Percentiles rank a stretch among this genome's conserved stretches.
These are phyloP conservation scores for Diutina siamensis DNA, from an alignment of 1,139 yeast species.

Conservation along the genomic window DNA sequence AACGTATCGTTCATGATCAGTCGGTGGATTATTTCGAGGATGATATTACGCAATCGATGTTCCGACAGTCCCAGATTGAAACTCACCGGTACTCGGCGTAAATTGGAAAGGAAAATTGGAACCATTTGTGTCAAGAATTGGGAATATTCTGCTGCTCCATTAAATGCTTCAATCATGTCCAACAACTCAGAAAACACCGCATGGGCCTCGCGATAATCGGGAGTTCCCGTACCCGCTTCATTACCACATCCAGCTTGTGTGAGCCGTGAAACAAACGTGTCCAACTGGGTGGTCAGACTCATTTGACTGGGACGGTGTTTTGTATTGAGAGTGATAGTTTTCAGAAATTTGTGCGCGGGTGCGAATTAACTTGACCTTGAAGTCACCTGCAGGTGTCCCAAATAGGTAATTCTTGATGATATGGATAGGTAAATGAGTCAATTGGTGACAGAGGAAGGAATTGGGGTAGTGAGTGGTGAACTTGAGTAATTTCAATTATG, in stretches of 20 bases:
- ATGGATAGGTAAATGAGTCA: background rate
- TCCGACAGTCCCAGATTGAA: conserved; percentile 52
- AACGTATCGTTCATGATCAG: conserved; percentile 76
- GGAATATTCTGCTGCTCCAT: conserved; percentile 70
- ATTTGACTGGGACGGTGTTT: conserved; percentile 8
- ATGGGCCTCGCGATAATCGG: conserved; percentile 49
- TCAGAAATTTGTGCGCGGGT: background rate
- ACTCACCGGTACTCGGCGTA: conserved; percentile 65
- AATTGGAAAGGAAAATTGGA: conserved; percentile 48
- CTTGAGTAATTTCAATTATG: no score
- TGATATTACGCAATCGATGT: conserved; percentile 62
- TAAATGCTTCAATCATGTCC: conserved; percentile 76
- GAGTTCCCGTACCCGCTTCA: background rate
- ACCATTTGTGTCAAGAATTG: conserved; percentile 49
- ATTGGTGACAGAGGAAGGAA: no score
- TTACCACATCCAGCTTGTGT: conserved; percentile 26
- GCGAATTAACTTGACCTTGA: background rate
- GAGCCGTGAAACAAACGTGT: conserved; percentile 49
- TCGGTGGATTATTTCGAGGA: conserved; percentile 73
- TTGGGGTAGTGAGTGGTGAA: no score
- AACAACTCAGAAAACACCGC: conserved; percentile 69
- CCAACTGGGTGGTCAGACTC: conserved; percentile 36
- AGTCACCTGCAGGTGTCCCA: background rate
- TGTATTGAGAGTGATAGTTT: background rate
- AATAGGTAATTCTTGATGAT: background rate